Evolutionary conservation across 768 basidiomycete genomes (phyloP).

Genomic region (Termitomyces sp.): DNA sequence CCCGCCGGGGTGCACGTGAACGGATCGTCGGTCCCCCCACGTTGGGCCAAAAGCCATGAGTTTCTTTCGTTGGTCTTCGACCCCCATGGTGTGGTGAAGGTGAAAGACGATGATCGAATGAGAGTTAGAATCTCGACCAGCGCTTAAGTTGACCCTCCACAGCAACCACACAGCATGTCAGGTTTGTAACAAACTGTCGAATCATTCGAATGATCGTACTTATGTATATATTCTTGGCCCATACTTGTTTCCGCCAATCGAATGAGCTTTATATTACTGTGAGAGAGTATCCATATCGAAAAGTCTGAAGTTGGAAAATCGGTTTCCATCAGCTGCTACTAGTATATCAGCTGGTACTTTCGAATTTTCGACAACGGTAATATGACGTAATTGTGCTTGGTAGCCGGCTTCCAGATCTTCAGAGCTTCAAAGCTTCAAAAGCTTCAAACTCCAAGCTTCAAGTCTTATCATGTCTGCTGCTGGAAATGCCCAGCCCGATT

Average conservation of each 20-base stretch:
- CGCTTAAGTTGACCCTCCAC: not conserved
- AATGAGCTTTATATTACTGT: not conserved
- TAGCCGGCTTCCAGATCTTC: too few species aligned
- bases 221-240: not conserved
- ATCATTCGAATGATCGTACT: not conserved
- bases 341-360: too few species aligned
- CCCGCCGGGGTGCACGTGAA: slow-evolving; percentile 11
- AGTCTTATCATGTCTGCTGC: slow-evolving; percentile 31
- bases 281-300: not conserved
- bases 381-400: not conserved
- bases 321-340: too few species aligned
- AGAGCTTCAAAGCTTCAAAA: not conserved
- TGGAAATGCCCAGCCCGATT: slow-evolving; percentile 28
- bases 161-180: not conserved
- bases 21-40: slow-evolving; percentile 16
- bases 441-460: too few species aligned
- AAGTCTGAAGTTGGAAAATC: not conserved
- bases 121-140: not conserved
- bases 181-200: not conserved
- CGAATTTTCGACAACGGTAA: too few species aligned
- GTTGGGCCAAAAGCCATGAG: slow-evolving; percentile 14
- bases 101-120: not conserved
- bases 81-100: slow-evolving; percentile 3
- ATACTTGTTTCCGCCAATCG: not conserved
- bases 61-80: slow-evolving; percentile 18